Evolutionary conservation across 2,329 filamentous ascomycete genomes (phyloP), one percentile per base, ranked within the genome.

Genomic region (Monosporascus sp.): DNA sequence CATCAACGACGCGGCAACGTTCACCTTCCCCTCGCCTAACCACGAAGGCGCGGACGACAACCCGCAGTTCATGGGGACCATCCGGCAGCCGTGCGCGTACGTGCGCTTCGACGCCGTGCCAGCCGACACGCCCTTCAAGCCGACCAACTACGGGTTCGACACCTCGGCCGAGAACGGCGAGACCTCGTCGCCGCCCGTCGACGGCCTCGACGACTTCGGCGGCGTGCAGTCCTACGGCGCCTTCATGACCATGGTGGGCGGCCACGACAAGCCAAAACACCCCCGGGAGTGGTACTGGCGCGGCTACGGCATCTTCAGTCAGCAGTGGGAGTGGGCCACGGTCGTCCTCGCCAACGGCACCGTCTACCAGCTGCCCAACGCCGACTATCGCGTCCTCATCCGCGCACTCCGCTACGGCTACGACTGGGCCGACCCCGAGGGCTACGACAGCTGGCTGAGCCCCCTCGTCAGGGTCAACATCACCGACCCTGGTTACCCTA

Each of bases 21-120:
- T 51, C 50, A 51, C 50, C 7, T 51, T 41, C 16, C 41, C 41
- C n/a, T n/a, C 41, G 41, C n/a, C n/a, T 35, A 35, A 35, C n/a
- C n/a, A 19, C n/a, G 41, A 6, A 2, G 41, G 20, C 9, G 22
- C 22, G 41, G 41, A 20, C 20, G 22, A 44, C 41, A 44, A 44
- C 41, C 41, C 41, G 20, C 19, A 14, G 41, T 44, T 44, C 20
- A 16, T 20, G 8, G 41, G 41, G 7, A 44, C n/a, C 20, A 44
- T 44, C 11, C 41, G 41, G 41, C 41, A 44, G 20, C 41, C 41
- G 20, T 44, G 41, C 41, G 41, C 41, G 41, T 44, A 44, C 41
- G 41, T 20, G 41, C 41, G 41, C 14, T 44, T 44, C 41, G 41
- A 44, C 41, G 41, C 26, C 19, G 41, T 44, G 41, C n/a, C 41